Evolutionary conservation across 495 filamentous ascomycete species (phyloP).

Genomic region (Amphirosellinia nigrospora): DNA sequence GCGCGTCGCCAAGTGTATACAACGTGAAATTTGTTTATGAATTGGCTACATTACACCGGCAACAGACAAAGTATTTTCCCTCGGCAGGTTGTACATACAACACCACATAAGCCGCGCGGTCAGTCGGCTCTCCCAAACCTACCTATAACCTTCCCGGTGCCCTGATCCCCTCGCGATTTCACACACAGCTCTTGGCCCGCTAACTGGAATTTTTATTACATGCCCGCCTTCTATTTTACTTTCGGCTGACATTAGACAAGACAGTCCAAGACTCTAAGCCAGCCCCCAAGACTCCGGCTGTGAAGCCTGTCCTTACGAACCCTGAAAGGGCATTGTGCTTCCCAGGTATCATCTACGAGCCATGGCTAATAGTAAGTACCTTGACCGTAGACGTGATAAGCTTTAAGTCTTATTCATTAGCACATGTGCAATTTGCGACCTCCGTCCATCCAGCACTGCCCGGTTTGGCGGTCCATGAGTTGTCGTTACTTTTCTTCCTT

Average conservation of each 20-base stretch:
- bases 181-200: constrained; percentile 21
- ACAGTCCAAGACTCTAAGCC: constrained; percentile 12
- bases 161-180: constrained; percentile 5
- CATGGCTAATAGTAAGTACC: constrained; percentile 21
- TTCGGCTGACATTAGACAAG: constrained; percentile 13
- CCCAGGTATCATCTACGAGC: constrained; percentile 17
- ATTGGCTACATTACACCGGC: not conserved
- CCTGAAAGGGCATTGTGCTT: not conserved
- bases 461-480: not conserved
- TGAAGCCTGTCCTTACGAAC: constrained; percentile 10
- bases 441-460: not conserved
- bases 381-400: not conserved
- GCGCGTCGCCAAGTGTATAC: not conserved
- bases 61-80: too few species aligned
- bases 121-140: constrained; percentile 9
- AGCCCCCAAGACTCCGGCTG: constrained; percentile 15
- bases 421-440: not conserved
- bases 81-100: constrained; percentile 1
- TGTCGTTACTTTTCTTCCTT: not conserved
- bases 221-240: not conserved
- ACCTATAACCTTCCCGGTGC: too few species aligned
- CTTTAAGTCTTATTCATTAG: not conserved
- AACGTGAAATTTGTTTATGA: not conserved
- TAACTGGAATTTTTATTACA: constrained; percentile 14
- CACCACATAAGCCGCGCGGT: not conserved